These are phyloP conservation scores for Simplicillium sp. DNA, from an alignment of 2,329 filamentous ascomycete species.

Conservation along the genomic window DNA sequence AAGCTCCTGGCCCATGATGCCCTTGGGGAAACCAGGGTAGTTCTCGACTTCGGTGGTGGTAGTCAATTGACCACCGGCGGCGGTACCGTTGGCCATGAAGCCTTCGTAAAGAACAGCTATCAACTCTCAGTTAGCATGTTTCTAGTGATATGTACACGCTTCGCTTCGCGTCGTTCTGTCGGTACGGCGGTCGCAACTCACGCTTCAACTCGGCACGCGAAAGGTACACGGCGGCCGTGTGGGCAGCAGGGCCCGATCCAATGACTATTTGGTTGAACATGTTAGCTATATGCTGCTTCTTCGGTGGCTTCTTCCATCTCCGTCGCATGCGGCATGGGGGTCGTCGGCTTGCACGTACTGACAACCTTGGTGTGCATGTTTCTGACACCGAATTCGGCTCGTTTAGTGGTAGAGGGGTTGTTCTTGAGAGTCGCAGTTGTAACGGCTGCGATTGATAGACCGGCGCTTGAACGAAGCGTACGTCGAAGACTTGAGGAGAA, in stretches of 20 bases:
- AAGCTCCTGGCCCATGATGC: constrained; percentile 76
- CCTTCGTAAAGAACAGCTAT: constrained; percentile 87
- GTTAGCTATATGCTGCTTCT: neutral
- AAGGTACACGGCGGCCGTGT: constrained; percentile 95
- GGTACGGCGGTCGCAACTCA: constrained; percentile 23
- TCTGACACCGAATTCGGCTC: constrained; percentile 28
- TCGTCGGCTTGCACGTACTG: constrained; percentile 46
- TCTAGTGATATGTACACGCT: neutral
- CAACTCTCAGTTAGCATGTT: constrained; percentile 6
- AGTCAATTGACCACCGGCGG: constrained; percentile 91
- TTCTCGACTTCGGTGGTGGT: constrained; percentile 99
- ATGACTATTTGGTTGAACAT: constrained; percentile 42
- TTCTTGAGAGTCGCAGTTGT: constrained; percentile 49
- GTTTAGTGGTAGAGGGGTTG: constrained; percentile 28
- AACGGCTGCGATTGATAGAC: constrained; percentile 64
- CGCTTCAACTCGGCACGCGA: constrained; percentile 87
- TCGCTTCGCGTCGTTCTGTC: neutral
- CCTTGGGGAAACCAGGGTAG: constrained; percentile 87
- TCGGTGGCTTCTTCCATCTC: neutral
- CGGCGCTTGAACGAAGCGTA: constrained; percentile 64
- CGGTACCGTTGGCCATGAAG: constrained; percentile 94
- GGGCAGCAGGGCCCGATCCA: constrained; percentile 93
- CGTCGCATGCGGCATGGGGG: neutral
- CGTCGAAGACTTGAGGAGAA: constrained; percentile 77
- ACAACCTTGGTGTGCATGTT: constrained; percentile 93